These are phyloP conservation scores for Ophiostoma fasciatum DNA, from an alignment of 2,329 filamentous ascomycete species.

Conservation along the genomic window DNA sequence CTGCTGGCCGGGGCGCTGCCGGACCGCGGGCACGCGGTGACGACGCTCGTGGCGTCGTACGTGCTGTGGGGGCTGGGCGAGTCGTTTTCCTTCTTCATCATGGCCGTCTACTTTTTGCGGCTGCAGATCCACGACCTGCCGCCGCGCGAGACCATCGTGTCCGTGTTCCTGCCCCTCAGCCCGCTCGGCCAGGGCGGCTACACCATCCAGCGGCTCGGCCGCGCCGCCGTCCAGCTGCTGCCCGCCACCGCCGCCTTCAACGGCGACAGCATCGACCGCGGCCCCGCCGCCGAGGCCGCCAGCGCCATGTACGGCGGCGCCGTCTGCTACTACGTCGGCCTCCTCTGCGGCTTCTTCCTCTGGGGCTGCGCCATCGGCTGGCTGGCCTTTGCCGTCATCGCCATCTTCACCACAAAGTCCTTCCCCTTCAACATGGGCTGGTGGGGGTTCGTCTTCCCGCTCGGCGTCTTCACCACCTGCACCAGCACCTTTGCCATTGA, in stretches of 20 bases:
- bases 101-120: constrained; percentile 56
- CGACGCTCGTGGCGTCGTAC: constrained; percentile 50
- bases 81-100: constrained; percentile 42
- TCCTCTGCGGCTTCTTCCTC: constrained; percentile 20
- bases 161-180: constrained; percentile 45
- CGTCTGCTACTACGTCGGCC: constrained; percentile 39
- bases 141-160: constrained; percentile 48
- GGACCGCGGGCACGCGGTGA: constrained; percentile 37
- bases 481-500: constrained; percentile 25
- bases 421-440: constrained; percentile 24
- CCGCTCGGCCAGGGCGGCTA: constrained; percentile 49
- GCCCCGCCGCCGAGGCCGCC: constrained; percentile 23
- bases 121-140: constrained; percentile 52
- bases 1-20: constrained; percentile 46
- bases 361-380: constrained; percentile 22
- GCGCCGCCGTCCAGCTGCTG: constrained; percentile 21
- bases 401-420: constrained; percentile 18
- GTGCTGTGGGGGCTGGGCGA: constrained; percentile 53
- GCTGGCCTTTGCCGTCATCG: constrained; percentile 19
- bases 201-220: constrained; percentile 28
- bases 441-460: constrained; percentile 25
- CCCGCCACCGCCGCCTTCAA: constrained; percentile 23
- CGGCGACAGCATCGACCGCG: constrained; percentile 16
- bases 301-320: constrained; percentile 30
- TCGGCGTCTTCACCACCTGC: constrained; percentile 25